These are phyloP conservation scores for Hydnum rufescens DNA, from an alignment of 768 basidiomycete species.

Conservation along the genomic window DNA sequence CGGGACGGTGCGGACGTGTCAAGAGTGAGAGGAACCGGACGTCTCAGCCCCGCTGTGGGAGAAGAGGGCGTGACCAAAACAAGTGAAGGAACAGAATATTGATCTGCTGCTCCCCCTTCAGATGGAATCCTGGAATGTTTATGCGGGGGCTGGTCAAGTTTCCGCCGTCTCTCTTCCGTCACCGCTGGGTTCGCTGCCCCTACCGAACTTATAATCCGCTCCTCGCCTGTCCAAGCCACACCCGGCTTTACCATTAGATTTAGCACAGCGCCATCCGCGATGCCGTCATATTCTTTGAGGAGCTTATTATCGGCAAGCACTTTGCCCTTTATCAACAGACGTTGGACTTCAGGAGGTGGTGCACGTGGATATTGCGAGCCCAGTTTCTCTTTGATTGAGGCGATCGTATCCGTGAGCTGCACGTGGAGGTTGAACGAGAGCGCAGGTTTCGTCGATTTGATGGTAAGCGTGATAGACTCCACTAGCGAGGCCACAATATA, in stretches of 20 bases:
- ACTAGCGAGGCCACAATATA: neutral
- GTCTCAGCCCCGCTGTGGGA: constrained; percentile 17
- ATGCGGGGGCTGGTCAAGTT: neutral
- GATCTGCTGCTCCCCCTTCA: constrained; percentile 22
- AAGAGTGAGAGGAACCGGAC: constrained; percentile 44
- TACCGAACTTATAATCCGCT: too few relatives aligned
- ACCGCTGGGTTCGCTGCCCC: neutral
- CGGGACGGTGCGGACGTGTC: constrained; percentile 29
- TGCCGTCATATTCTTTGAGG: constrained; percentile 61
- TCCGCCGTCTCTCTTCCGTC: neutral
- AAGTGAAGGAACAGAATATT: constrained; percentile 55
- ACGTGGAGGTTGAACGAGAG: constrained; percentile 48
- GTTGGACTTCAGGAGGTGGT: constrained; percentile 61
- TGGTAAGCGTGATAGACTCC: constrained; percentile 42
- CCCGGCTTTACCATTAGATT: constrained; percentile 45
- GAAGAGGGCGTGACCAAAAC: constrained; percentile 45
- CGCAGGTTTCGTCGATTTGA: constrained; percentile 86
- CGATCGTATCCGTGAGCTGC: constrained; percentile 66
- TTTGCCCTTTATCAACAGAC: constrained; percentile 87
- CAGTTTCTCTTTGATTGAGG: constrained; percentile 58
- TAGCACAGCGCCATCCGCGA: constrained; percentile 49
- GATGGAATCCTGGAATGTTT: constrained; percentile 13
- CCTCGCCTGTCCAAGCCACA: constrained; percentile 6
- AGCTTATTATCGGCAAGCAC: constrained; percentile 77
- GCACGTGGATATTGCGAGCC: constrained; percentile 35